Evolutionary conservation across 2,329 filamentous ascomycete genomes (phyloP), one percentile per base, ranked within the genome.

Genomic region (Alternaria metachromatica): DNA sequence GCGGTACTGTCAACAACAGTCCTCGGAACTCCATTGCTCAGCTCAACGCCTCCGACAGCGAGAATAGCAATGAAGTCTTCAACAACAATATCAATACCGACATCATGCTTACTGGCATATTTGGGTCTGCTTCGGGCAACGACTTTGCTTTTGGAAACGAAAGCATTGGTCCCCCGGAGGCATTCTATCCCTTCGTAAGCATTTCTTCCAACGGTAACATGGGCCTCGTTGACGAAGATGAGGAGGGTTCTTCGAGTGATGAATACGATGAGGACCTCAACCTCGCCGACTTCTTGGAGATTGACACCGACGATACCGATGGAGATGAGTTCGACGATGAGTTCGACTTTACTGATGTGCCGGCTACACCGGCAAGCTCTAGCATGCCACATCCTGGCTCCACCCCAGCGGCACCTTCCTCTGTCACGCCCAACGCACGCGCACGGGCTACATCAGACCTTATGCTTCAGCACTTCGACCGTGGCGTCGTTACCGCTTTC

Each of bases 101-200:
- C 63, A 86, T 94, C 68, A 94, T 94, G 91, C 89, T 94, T 82
- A 90, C 90, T 53, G 90, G 89, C 70, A 89, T 93, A 81, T 86
- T 89, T 58, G 78, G 79, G 12, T 73, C 74, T 25, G 72, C 73
- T 33, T 74, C 77, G 21, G 81, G 82, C 21, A 84, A 83, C 57
- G 82, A 84, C 46, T 78, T 81, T 58, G 78, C 82, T 23, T 81
- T 84, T 41, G 82, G 81, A 67, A 88, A 87, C 6, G 89, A 92
- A 73, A 85, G 88, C n/a, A 85, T 92, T 73, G 91, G 91, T 1
- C 90, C 91, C 3, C 86, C 89, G 0, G 91, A 94, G 79, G 90
- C 91, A 8, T 94, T 93, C 78, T 94, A 92, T 72, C 88, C 91
- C 6, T 89, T 90, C 58, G 85, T 85, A 11, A 86, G 81, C 58